Evolutionary conservation across 2,329 filamentous ascomycete species (phyloP), one percentile per base, ranked within the genome.

Genomic region (Stachybotrys chartarum): DNA sequence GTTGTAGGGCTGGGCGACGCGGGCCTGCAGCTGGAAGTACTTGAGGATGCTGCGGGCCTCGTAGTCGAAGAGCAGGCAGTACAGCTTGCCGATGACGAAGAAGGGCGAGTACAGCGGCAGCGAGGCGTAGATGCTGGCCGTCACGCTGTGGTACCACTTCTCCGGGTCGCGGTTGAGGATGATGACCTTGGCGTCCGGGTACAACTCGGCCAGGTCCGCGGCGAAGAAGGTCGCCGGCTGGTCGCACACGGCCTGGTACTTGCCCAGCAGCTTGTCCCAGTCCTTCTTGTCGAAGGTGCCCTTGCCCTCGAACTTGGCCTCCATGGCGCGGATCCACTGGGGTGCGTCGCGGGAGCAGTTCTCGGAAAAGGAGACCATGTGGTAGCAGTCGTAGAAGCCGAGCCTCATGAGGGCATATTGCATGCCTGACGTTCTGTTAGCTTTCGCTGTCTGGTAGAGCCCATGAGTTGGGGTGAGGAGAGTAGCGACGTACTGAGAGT

Each of bases 191-290:
- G 71, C 71, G 12, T 72, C 69, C 7, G 63, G 63, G 52, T 68
- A 68, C 7, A 60, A 48, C 35, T 62, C 65, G 32, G 71, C 70
- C 10, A 74, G 63, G 51, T 74, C 70, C 53, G 64, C 56, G 52
- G 66, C 68, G 60, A 74, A 71, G 61, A 84, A 86, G 44, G 80
- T 73, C 1, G 83, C 72, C 1, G 86, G 83, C 14, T 83, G 66
- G 51, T 81, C 81, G 55, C 77, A 76, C 7, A 78, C 82, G 24
- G 76, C 77, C n/a, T 82, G 75, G 60, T 68, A 75, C 30, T 72
- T 63, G 51, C 72, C 73, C 50, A 79, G 71, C 7, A 79, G 64
- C 56, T 68, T 67, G 63, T 79, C 77, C 68, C 75, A 79, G 58
- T 78, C 74, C 18, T 65, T 61, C 48, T 67, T 70, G 17, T 62